phyloP scores from a whole-genome alignment of 139 green algal species.

The Trebouxia sp. region DNA sequence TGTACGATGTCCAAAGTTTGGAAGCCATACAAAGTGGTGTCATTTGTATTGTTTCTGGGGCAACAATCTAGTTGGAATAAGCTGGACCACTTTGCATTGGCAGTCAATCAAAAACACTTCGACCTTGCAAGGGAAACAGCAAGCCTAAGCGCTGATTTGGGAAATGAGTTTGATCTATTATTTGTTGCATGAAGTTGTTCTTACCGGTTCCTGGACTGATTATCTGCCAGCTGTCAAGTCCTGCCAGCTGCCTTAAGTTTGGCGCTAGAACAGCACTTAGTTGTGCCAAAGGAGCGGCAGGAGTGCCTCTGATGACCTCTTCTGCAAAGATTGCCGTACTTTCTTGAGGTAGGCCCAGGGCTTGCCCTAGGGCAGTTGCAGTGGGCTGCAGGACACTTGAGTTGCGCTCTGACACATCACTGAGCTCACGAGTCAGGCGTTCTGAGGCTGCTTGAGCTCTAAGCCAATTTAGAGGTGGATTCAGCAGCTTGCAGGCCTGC shows the following conservation, averaged over 20 bases:
- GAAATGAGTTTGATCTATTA: no score
- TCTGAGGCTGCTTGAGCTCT: slow-evolving; percentile 68
- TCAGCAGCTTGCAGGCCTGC: not conserved
- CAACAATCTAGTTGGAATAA: no score
- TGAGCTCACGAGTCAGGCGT: slow-evolving; percentile 61
- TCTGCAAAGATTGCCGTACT: slow-evolving; percentile 38
- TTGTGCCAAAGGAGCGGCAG: slow-evolving; percentile 66
- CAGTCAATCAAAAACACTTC: no score
- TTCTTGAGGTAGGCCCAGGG: slow-evolving; percentile 40
- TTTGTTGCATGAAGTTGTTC: no score
- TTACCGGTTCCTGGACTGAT: slow-evolving; percentile 47
- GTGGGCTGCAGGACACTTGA: slow-evolving; percentile 46
- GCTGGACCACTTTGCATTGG: no score
- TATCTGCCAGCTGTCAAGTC: slow-evolving; percentile 59
- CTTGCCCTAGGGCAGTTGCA: slow-evolving; percentile 51
- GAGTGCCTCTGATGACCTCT: slow-evolving; percentile 60
- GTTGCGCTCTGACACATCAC: slow-evolving; percentile 35
- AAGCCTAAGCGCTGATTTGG: no score
- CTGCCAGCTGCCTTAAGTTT: slow-evolving; percentile 37
- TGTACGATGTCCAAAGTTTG: no score
- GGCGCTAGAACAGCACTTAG: slow-evolving; percentile 66
- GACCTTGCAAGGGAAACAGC: no score
- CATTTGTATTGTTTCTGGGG: no score
- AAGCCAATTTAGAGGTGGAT: slow-evolving; percentile 25
- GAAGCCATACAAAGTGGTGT: no score